Evolutionary conservation across 2,329 filamentous ascomycete species (phyloP), one percentile per base, ranked within the genome.

Genomic region (Colletotrichum kahawae): DNA sequence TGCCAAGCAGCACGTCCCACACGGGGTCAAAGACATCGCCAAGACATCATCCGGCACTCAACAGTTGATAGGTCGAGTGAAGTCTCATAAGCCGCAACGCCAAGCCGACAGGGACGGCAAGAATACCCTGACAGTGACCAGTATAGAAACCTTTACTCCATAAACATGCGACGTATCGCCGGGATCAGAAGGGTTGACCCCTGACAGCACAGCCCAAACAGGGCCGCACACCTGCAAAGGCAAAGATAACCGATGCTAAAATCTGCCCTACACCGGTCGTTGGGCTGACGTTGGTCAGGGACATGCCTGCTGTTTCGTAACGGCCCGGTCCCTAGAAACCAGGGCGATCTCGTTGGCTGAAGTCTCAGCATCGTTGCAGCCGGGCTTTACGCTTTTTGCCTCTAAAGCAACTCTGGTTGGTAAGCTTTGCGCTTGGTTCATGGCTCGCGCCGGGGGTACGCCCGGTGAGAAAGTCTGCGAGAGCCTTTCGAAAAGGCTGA

Each of bases 331-430:
- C 62, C 63, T 33, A 34, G 31, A 56, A 43, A 29, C 27, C 33
- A 18, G 24, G 10, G n/a, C 48, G 13, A 24, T 27, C 60, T 18
- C 16, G 36, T 65, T 65, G 59, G 21, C 34, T n/a, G 16, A 14
- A 74, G 67, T 67, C 67, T 71, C 71, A 48, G 51, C 62, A 38
- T 24, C 62, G 62, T 71, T 74, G 71, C 71, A 67, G n/a, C 60
- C 27, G 33, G 54, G 65, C 31, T 16, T 71, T 67, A 71, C 14
- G 29, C 21, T 67, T 71, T 71, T 24, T 48, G 21, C 68, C 59
- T 36, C 21, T 54, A n/a, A 18, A 24, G 27, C 24, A 31, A 38
- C 34, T 21, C 43, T n/a, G n/a, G 34, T n/a, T 65, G n/a, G 24
- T 43, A 51, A 60, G 29, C 24, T 71, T 70, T 66, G 36, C 36